These are phyloP conservation scores for Exsudoporus floridanus DNA, from an alignment of 1,284 basidiomycete species.

Conservation along the genomic window DNA sequence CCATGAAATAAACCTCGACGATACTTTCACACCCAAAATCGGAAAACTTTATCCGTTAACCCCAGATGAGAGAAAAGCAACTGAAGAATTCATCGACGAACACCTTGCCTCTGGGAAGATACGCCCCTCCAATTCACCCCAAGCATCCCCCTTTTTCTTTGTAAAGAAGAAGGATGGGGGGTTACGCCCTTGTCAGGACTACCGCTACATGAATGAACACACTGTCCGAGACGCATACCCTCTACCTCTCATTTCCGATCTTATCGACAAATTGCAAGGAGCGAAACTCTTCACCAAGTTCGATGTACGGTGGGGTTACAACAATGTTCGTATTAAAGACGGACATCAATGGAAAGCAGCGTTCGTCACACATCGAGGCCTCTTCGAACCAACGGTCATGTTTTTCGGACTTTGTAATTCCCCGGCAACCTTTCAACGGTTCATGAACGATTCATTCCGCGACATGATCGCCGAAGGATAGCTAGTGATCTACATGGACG, in stretches of 20 bases:
- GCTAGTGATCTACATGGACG: slow-evolving; percentile 20
- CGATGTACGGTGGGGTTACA: background rate
- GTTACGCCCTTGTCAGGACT: too few relatives aligned
- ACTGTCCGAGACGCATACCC: background rate
- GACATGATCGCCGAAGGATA: slow-evolving; percentile 12
- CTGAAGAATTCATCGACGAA: background rate
- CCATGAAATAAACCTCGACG: background rate
- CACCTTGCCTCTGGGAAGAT: background rate
- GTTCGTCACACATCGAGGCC: background rate
- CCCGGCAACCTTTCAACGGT: slow-evolving; percentile 9
- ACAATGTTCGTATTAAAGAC: too few relatives aligned
- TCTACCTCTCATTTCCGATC: slow-evolving; percentile 33
- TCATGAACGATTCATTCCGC: slow-evolving; percentile 18
- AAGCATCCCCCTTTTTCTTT: background rate
- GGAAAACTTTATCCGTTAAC: too few relatives aligned
- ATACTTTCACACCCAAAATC: too few relatives aligned
- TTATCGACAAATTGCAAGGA: slow-evolving; percentile 25
- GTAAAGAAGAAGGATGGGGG: too few relatives aligned
- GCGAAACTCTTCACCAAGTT: slow-evolving; percentile 27
- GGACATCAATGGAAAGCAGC: too few relatives aligned
- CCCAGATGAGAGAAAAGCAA: too few relatives aligned
- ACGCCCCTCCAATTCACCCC: background rate
- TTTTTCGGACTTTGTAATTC: slow-evolving; percentile 38
- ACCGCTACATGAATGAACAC: background rate
- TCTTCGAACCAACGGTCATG: slow-evolving; percentile 39